Evolutionary conservation across 2,329 filamentous ascomycete species (phyloP).

Genomic region (Plectosphaerella plurivora): DNA sequence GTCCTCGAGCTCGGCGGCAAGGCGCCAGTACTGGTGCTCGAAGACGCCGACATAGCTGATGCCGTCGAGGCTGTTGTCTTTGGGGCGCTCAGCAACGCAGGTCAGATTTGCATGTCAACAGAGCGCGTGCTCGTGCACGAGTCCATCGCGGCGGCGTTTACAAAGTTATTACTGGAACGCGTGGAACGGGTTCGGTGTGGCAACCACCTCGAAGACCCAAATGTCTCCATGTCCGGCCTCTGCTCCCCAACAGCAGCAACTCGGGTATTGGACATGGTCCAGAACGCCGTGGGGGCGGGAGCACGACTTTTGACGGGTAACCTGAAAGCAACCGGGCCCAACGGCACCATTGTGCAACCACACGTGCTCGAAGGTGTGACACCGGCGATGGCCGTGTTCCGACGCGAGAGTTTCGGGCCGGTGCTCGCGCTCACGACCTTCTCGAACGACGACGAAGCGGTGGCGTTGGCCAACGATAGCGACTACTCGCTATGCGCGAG

Average conservation of each 20-base stretch:
- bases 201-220: constrained; percentile 17
- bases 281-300: constrained; percentile 52
- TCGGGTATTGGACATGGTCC: constrained; percentile 32
- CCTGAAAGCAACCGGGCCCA: constrained; percentile 20
- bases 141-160: constrained; percentile 53
- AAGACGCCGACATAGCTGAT: constrained; percentile 56
- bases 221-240: constrained; percentile 20
- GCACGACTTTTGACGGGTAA: constrained; percentile 53
- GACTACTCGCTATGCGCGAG: constrained; percentile 52
- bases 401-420: constrained; percentile 26
- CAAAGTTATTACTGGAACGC: constrained; percentile 18
- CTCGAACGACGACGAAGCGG: constrained; percentile 24
- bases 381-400: constrained; percentile 19
- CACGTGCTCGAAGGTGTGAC: constrained; percentile 21
- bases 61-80: constrained; percentile 50
- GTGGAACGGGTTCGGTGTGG: constrained; percentile 18
- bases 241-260: constrained; percentile 15
- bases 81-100: constrained; percentile 58
- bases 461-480: constrained; percentile 33
- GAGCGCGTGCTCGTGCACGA: constrained; percentile 57
- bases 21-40: constrained; percentile 54
- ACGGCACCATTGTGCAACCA: constrained; percentile 29
- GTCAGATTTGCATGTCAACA: constrained; percentile 57
- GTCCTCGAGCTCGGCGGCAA: constrained; percentile 59
- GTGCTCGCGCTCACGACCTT: constrained; percentile 21